phyloP scores from a whole-genome alignment of 345 rosid genomes.

The Turritis glabra region DNA sequence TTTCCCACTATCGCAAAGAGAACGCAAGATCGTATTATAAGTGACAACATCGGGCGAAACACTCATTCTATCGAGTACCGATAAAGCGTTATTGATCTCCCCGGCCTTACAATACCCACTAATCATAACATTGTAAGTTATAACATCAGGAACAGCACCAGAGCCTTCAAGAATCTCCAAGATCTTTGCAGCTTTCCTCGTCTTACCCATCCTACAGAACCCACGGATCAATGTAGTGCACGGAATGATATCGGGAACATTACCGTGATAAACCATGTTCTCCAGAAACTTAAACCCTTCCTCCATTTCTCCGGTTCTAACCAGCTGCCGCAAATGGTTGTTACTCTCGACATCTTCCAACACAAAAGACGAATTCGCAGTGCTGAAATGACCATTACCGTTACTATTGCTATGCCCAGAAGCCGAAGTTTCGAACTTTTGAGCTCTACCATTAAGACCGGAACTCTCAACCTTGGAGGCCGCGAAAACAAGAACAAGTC shows the following conservation, averaged over 20 bases:
- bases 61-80: conserved; percentile 66
- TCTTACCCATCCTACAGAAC: conserved; percentile 70
- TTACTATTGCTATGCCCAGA: conserved; percentile 45
- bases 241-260: conserved; percentile 65
- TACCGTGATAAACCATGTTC: conserved; percentile 74
- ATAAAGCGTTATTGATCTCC: conserved; percentile 68
- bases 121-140: conserved; percentile 79
- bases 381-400: conserved; percentile 42
- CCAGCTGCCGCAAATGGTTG: conserved; percentile 57
- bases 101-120: conserved; percentile 84
- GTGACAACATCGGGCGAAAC: conserved; percentile 87
- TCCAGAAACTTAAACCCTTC: conserved; percentile 73
- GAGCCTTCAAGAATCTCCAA: conserved; percentile 80
- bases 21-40: conserved; percentile 72
- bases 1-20: conserved; percentile 74
- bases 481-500: conserved; percentile 45
- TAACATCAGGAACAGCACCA: conserved; percentile 74
- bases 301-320: conserved; percentile 62
- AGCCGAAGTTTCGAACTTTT: conserved; percentile 33
- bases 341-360: conserved; percentile 64
- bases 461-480: conserved; percentile 47
- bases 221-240: conserved; percentile 83
- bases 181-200: conserved; percentile 64
- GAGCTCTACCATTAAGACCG: conserved; percentile 50
- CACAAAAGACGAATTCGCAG: conserved; percentile 40